Evolutionary conservation across 768 basidiomycete species (phyloP).

Genomic region (Mycena latifolia): DNA sequence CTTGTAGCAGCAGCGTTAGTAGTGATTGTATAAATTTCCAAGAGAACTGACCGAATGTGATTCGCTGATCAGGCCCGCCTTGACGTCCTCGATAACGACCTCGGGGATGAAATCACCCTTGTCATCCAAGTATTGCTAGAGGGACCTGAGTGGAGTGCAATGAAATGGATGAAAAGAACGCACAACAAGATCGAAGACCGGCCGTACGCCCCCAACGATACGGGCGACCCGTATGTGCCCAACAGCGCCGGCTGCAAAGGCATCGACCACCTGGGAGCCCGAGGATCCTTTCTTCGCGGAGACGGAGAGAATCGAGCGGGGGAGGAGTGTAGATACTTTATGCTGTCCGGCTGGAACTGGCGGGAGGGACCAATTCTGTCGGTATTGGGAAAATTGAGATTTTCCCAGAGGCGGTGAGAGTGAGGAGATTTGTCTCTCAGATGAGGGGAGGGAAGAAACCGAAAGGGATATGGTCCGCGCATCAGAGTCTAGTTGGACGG

Average conservation of each 20-base stretch:
- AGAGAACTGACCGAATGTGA: conserved; percentile 34
- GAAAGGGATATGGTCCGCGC: conserved; percentile 60
- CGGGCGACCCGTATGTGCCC: conserved; percentile 66
- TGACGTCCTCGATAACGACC: conserved; percentile 58
- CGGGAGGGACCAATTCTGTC: conserved; percentile 53
- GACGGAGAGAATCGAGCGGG: conserved; percentile 62
- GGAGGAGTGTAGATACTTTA: conserved; percentile 62
- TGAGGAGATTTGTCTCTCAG: conserved; percentile 58
- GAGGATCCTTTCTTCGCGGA: conserved; percentile 53
- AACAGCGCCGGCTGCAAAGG: conserved; percentile 56
- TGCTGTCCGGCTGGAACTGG: conserved; percentile 53
- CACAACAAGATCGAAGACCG: conserved; percentile 72
- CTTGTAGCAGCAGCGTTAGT: conserved; percentile 44
- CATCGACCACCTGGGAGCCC: conserved; percentile 56
- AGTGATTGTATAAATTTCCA: background rate
- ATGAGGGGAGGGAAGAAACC: conserved; percentile 41
- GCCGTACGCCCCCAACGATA: conserved; percentile 66
- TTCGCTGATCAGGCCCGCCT: conserved; percentile 38
- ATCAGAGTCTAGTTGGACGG: conserved; percentile 74
- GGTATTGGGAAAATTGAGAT: conserved; percentile 70
- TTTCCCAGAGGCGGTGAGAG: conserved; percentile 71
- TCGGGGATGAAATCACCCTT: conserved; percentile 66
- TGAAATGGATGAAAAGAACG: conserved; percentile 43
- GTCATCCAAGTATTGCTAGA: conserved; percentile 67
- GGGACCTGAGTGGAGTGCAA: conserved; percentile 27